Evolutionary conservation across 2,329 filamentous ascomycete genomes (phyloP), one percentile per base, ranked within the genome.

Genomic region (Neonectria neomacrospora): DNA sequence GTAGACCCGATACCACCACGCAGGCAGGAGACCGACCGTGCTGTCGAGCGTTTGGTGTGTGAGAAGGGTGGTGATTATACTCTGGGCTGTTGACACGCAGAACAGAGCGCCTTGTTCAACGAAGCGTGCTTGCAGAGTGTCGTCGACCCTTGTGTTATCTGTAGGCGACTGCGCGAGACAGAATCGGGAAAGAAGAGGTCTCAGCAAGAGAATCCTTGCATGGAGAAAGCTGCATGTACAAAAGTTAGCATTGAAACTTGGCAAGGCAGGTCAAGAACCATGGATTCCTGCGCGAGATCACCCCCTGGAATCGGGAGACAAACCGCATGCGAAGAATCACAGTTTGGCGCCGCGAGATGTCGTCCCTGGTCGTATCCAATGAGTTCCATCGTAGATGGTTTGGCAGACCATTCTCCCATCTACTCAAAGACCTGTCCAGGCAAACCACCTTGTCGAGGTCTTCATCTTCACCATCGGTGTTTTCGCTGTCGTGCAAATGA

Each of bases 1-100:
- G 58, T 77, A 79, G 0, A 80, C 71, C 1, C 78, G 68, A 45
- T 80, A 79, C 78, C 78, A 80, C 78, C 78, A 80, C 0, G 78
- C 77, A 2, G 78, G 79, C 0, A 80, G 65, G 0, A 79, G 65
- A 0, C 77, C 77, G 1, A 79, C 70, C 0, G 74, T 76, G 5
- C 69, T 73, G 7, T 80, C 75, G 6, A 68, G 61, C 0, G 68
- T 65, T n/a, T 77, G 75, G 42, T 78, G 71, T 12, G 73, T 56
- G 1, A 74, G 67, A 1, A 79, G 69, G 1, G 70, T 66, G 0
- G 72, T 58, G 12, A 80, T 78, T 9, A 78, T 74, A 1, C 69
- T 68, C 18, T 78, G 75, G 0, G 78, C 75, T 0, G 72, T 77
- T 0, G 71, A 68, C 4, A 79, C 75, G 56, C 78, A 80, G 4